Conservation (phyloP, 2,329 filamentous ascomycete genomes). For the Neonectria punicea region DNA sequence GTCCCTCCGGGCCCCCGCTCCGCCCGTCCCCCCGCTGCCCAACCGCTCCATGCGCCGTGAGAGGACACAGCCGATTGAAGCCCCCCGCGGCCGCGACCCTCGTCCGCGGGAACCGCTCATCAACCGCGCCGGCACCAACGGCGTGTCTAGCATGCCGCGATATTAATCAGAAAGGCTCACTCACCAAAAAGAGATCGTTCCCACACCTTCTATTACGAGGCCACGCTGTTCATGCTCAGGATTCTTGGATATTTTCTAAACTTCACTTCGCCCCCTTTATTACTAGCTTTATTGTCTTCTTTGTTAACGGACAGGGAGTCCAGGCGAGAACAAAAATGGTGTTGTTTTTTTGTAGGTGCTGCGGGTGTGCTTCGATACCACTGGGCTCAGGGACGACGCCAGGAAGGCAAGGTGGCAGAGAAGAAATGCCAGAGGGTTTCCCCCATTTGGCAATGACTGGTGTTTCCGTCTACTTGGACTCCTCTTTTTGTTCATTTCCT, state of each 20-base stretch:
- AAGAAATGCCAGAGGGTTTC: background rate
- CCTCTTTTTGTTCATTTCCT: background rate
- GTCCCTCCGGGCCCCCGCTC: constrained; percentile 27
- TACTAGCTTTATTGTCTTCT: constrained; percentile 1
- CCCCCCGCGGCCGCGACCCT: constrained; percentile 40
- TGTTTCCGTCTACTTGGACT: background rate
- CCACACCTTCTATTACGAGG: constrained; percentile 25
- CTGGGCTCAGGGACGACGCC: background rate
- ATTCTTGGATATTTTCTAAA: constrained; percentile 23
- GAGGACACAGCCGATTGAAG: constrained; percentile 34
- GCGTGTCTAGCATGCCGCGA: constrained; percentile 27
- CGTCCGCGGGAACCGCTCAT: constrained; percentile 46
- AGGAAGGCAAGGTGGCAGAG: background rate
- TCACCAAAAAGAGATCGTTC: background rate
- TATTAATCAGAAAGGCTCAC: constrained; percentile 17
- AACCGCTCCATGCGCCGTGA: constrained; percentile 44
- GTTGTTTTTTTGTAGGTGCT: background rate
- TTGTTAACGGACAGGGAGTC: constrained; percentile 15
- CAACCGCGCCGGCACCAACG: constrained; percentile 42
- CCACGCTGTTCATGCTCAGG: constrained; percentile 34
- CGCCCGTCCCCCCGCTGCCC: constrained; percentile 43
- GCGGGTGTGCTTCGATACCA: background rate
- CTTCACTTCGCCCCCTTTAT: constrained; percentile 7
- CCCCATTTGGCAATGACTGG: background rate
- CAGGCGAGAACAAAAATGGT: constrained; percentile 10